Conservation (phyloP, 2,329 filamentous ascomycete species). For the Corinectria fuckeliana region DNA sequence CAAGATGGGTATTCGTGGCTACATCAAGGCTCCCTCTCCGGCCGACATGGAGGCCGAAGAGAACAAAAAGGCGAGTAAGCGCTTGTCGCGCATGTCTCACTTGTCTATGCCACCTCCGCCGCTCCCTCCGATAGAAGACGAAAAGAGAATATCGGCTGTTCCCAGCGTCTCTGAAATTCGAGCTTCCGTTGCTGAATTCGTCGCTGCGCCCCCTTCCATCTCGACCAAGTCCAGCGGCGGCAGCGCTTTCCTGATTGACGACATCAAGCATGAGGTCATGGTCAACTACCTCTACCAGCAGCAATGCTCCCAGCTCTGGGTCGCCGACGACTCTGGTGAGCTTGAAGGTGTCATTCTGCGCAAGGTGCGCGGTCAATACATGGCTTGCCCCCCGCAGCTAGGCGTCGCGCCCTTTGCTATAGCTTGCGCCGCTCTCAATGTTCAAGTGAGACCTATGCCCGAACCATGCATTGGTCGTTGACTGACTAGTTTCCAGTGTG, state of each 20-base stretch:
- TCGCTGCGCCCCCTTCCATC: conserved; percentile 59
- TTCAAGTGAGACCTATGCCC: conserved; percentile 60
- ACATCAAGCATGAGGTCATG: conserved; percentile 84
- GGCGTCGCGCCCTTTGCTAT: conserved; percentile 67
- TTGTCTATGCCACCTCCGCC: conserved; percentile 30
- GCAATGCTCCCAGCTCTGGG: conserved; percentile 77
- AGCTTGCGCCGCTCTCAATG: conserved; percentile 72
- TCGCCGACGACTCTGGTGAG: conserved; percentile 71
- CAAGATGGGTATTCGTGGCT: conserved; percentile 66
- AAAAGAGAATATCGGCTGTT: conserved; percentile 43
- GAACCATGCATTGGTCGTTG: background rate
- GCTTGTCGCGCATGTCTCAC: conserved; percentile 24
- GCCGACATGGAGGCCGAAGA: conserved; percentile 23
- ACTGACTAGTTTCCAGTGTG: conserved; percentile 57
- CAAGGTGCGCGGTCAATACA: conserved; percentile 71
- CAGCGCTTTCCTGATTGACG: conserved; percentile 64
- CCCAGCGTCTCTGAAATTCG: conserved; percentile 53
- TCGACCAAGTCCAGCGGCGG: conserved; percentile 54
- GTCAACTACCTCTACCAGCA: conserved; percentile 84
- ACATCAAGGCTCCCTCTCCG: conserved; percentile 60
- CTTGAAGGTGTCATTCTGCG: conserved; percentile 76
- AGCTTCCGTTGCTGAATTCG: conserved; percentile 47
- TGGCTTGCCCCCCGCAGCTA: conserved; percentile 73
- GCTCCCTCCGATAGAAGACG: conserved; percentile 39
- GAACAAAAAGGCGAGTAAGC: conserved; percentile 25